Evolutionary conservation across 495 filamentous ascomycete species (phyloP).

Genomic region (Bacidia rubella): DNA sequence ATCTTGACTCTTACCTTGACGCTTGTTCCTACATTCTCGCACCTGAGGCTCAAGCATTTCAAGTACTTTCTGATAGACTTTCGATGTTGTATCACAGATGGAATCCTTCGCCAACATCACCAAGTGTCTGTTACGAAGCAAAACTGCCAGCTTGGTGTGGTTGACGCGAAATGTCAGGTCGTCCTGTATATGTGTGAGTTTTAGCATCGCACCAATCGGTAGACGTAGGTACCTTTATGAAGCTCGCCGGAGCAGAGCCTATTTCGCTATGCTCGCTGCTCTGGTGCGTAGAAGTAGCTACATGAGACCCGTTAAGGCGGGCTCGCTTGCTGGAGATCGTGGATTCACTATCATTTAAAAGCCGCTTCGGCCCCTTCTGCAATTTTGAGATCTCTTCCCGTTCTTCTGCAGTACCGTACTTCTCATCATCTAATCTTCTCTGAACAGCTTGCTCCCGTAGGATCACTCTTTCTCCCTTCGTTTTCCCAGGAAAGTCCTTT

Average conservation of each 20-base stretch:
- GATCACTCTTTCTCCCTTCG: conserved; percentile 38
- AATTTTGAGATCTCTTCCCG: conserved; percentile 13
- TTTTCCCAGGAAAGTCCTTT: conserved; percentile 41
- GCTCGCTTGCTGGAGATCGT: conserved; percentile 4
- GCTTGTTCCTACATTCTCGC: conserved; percentile 41
- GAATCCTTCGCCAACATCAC: conserved; percentile 44
- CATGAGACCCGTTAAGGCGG: background rate
- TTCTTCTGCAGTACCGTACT: conserved; percentile 29
- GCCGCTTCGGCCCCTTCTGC: conserved; percentile 12
- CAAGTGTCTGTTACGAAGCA: conserved; percentile 66
- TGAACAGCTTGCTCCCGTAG: conserved; percentile 41
- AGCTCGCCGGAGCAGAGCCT: background rate
- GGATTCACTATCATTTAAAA: background rate
- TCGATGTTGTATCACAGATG: conserved; percentile 49
- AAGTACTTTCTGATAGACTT: conserved; percentile 64
- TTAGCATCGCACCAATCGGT: background rate
- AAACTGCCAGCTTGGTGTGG: conserved; percentile 68
- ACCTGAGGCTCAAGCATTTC: conserved; percentile 53
- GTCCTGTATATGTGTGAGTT: conserved; percentile 26
- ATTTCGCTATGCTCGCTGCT: background rate
- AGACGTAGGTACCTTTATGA: background rate
- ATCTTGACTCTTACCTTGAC: conserved; percentile 33
- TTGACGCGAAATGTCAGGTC: conserved; percentile 66
- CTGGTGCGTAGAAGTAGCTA: background rate
- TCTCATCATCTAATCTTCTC: conserved; percentile 34